Percentiles rank a stretch among this genome's conserved stretches.
Evolutionary conservation across 2,329 filamentous ascomycete species (phyloP).

Genomic region (Fusarium subglutinans): DNA sequence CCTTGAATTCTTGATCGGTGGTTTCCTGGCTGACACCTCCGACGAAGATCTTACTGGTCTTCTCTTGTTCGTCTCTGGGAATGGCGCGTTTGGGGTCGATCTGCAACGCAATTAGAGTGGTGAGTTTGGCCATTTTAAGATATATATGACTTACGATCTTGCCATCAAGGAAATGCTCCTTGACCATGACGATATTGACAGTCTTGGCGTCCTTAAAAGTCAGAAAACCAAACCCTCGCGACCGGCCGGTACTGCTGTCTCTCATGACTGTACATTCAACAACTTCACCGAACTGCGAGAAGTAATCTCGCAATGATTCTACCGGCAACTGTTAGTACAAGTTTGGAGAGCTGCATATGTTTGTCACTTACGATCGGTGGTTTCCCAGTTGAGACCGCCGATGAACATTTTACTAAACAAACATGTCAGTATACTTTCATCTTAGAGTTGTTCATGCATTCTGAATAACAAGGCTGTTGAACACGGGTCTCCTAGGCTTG

Average conservation of each 20-base stretch:
- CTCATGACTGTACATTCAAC: slow-evolving; percentile 99
- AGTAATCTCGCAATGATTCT: slow-evolving; percentile 98
- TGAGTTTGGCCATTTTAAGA: background rate
- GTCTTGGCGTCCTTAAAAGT: slow-evolving; percentile 98
- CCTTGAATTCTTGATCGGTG: slow-evolving; percentile 93
- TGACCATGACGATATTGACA: slow-evolving; percentile 99
- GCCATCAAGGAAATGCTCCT: slow-evolving; percentile 96
- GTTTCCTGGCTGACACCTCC: slow-evolving; percentile 97
- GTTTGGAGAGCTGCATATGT: background rate
- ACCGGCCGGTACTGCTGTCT: slow-evolving; percentile 91
- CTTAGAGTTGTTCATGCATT: slow-evolving; percentile 3
- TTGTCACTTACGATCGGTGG: slow-evolving; percentile 84
- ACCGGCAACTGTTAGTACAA: slow-evolving; percentile 24
- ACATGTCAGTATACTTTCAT: slow-evolving; percentile 29
- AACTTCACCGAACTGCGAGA: slow-evolving; percentile 97
- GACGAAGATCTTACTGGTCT: slow-evolving; percentile 98
- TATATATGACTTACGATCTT: slow-evolving; percentile 81
- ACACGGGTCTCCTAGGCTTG: slow-evolving; percentile 8
- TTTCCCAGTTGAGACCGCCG: slow-evolving; percentile 98
- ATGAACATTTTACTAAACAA: slow-evolving; percentile 96
- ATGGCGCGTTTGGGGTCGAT: slow-evolving; percentile 99
- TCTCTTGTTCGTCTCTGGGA: slow-evolving; percentile 96
- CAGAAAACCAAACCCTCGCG: slow-evolving; percentile 94
- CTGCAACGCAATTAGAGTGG: slow-evolving; percentile 57
- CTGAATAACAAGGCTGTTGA: slow-evolving; percentile 8